Evolutionary conservation across 2,329 filamentous ascomycete species (phyloP), one percentile per base, ranked within the genome.

Genomic region (Fusarium mangiferae): DNA sequence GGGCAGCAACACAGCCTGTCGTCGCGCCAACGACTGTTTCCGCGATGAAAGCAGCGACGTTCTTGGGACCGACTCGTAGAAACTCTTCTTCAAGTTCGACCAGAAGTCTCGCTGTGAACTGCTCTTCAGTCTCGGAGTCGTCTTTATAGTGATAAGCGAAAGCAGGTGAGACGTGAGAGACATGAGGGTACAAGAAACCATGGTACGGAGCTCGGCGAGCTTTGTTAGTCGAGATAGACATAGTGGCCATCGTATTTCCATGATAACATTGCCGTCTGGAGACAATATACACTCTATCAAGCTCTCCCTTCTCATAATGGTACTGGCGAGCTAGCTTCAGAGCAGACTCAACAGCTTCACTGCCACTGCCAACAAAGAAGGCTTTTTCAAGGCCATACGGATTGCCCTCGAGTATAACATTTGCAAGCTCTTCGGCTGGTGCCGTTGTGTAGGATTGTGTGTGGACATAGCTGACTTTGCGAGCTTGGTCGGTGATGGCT

Each of bases 11-110:
- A 7, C 70, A 70, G 0, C 90, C 90, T 0, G 87, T 89, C 0
- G 83, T 80, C 2, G 66, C 66, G 22, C 87, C 87, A 0, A 90
- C 83, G 41, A 92, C 90, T 2, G 88, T 88, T 75, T 92, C 90
- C 56, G 92, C 80, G 62, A 92, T 89, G 38, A 90, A 87, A 0
- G 90, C 90, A 1, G 70, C 70, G 7, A 77, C n/a, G 1, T 51
- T 63, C 5, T 63, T 26, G 4, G 57, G 66, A 3, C 65, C 65
- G 0, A 69, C 9, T 22, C 57, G 38, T 4, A 69, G 14, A 7
- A 68, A 51, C 33, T 69, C 65, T 7, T 68, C 42, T 24, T 68
- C 66, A 3, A 68, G 48, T 1, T 68, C 66, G 0, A 45, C 4
- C 0, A 69, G 13, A 3, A 68, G 49, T 0, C 65, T 55, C 1